Percentiles rank a stretch among this genome's conserved stretches.
phyloP scores from a whole-genome alignment of 2,329 filamentous ascomycete species.

The Coniochaeta sp. region DNA sequence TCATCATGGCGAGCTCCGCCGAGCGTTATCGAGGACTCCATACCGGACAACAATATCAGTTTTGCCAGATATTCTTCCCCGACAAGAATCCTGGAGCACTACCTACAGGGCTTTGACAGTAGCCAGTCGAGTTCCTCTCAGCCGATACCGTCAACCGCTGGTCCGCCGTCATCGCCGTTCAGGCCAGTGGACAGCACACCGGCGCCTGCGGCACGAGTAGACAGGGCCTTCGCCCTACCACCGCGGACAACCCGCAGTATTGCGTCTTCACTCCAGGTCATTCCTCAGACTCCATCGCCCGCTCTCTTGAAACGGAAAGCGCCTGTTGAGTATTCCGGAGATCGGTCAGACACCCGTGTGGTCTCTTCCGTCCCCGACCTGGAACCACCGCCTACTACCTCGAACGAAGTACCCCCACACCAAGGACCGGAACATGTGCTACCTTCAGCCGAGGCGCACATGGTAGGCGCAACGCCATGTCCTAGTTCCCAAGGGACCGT shows the following conservation, averaged over 20 bases:
- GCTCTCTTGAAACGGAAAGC: not conserved
- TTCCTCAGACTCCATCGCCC: not conserved
- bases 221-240: not conserved
- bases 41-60: conserved; percentile 29
- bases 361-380: not conserved
- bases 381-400: not conserved
- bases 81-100: conserved; percentile 41
- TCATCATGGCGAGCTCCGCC: conserved; percentile 35
- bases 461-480: not conserved
- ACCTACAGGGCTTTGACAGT: conserved; percentile 30
- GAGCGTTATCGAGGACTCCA: conserved; percentile 49
- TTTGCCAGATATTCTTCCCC: conserved; percentile 35
- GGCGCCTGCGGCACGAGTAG: not conserved
- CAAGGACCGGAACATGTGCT: not conserved
- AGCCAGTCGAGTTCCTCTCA: conserved; percentile 17
- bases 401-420: not conserved
- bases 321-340: not conserved
- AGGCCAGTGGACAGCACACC: not conserved
- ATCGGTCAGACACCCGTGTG: not conserved
- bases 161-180: not conserved
- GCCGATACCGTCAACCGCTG: not conserved
- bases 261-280: not conserved
- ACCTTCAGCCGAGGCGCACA: not conserved
- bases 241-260: not conserved
- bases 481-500: not conserved